Base-by-base conservation (phyloP, 2,329 filamentous ascomycete genomes). In the Fusarium continuum region DNA sequence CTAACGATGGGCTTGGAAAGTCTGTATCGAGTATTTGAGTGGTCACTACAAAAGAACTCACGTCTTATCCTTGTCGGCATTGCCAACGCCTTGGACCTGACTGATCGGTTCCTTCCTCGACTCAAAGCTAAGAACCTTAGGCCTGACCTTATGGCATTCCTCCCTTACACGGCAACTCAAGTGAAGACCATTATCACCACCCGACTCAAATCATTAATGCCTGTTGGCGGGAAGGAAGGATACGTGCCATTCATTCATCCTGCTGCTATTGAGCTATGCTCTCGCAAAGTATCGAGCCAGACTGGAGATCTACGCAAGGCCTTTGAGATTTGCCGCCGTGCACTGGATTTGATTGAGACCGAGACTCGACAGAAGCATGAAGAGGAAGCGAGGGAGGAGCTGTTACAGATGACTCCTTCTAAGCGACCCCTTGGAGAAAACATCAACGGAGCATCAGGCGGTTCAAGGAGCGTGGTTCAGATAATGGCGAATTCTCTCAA, bases 241-340 rank as follows among this genome's bases (percentile, higher is more conserved):
- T 90, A 87, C 59, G 79, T 96, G 4, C 95, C 95, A 0, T 97
- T 98, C 72, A 87, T 99, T 56, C 94, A 98, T 71, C 94, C 94
- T 1, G 91, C 92, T 11, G 95, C 95, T 16, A 93, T 99, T 68
- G 92, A 96, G 71, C 88, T 99, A 38, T 96, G 94, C 74, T 91
- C 95, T 8, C 92, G 95, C 75, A 99, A 98, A 75, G 92, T 99
- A 14, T 91, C 95, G 5, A 92, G 91, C 49, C 94, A 98, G 74
- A 97, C 92, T 0, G 95, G 95, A 36, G 95, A 99, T 75, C 78
- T 99, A 43, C 91, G 95, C 59, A 97, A 96, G 76, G 94, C 93
- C 1, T 97, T 98, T 71, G 94, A 97, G 75, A 92, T 99, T 57
- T 93, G 94, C 75, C 90, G 92, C 40, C 88, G 92, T 49, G 92